These are phyloP conservation scores for Angomonas ambiguus DNA, from an alignment of 208 protist species.

Conservation along the genomic window DNA sequence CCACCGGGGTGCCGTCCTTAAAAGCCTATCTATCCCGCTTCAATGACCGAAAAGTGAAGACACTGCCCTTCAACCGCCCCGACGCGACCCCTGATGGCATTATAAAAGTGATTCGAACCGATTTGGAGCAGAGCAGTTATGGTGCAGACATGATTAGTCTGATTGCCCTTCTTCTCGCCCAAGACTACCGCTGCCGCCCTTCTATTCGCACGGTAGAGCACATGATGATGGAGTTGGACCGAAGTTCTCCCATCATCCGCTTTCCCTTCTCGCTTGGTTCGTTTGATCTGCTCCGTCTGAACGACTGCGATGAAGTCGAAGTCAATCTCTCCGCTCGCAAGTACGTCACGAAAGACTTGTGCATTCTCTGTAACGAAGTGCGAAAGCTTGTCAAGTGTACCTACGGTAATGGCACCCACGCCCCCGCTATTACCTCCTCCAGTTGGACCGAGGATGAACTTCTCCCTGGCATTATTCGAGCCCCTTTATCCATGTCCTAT, in stretches of 20 bases:
- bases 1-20: conserved; percentile 21
- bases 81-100: conserved; percentile 42
- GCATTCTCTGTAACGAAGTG: conserved; percentile 39
- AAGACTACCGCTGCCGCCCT: conserved; percentile 57
- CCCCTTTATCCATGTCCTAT: conserved; percentile 32
- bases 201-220: conserved; percentile 30
- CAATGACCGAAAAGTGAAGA: conserved; percentile 5
- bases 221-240: conserved; percentile 57
- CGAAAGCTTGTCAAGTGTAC: conserved; percentile 32
- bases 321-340: conserved; percentile 39
- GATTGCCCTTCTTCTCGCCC: conserved; percentile 52
- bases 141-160: conserved; percentile 36
- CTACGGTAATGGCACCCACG: conserved; percentile 20
- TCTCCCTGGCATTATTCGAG: conserved; percentile 31
- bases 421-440: conserved; percentile 41
- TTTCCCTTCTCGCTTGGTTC: conserved; percentile 72
- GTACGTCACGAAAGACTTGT: conserved; percentile 46
- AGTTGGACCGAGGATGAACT: conserved; percentile 54
- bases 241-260: conserved; percentile 45
- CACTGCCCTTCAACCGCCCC: conserved; percentile 53
- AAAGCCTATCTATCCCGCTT: conserved; percentile 5
- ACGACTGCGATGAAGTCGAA: conserved; percentile 23
- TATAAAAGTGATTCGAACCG: conserved; percentile 28
- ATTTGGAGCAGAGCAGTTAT: conserved; percentile 47
- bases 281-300: conserved; percentile 50